phyloP scores from a whole-genome alignment of 495 filamentous ascomycete species.

The Penicillium mononematosum region DNA sequence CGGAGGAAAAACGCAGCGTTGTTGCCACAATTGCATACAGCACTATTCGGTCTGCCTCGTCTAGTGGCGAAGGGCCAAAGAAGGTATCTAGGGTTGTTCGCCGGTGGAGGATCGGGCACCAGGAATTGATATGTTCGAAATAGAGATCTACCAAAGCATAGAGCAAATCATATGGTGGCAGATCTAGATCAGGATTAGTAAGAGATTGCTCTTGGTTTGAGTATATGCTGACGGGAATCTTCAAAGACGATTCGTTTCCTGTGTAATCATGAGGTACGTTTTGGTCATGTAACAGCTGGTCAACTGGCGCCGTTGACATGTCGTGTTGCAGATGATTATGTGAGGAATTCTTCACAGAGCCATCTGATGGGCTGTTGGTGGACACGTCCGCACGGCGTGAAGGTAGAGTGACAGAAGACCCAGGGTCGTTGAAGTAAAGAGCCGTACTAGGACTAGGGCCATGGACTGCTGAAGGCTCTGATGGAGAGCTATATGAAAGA shows the following conservation, averaged over 20 bases:
- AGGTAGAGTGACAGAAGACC: conserved; percentile 26
- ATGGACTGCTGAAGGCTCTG: conserved; percentile 41
- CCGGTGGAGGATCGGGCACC: conserved; percentile 85
- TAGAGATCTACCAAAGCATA: conserved; percentile 82
- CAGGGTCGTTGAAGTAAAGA: conserved; percentile 41
- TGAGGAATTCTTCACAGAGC: conserved; percentile 32
- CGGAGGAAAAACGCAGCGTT: conserved; percentile 76
- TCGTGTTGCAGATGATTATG: conserved; percentile 26
- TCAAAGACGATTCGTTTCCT: conserved; percentile 48
- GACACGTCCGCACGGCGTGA: conserved; percentile 33
- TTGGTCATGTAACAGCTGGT: conserved; percentile 25
- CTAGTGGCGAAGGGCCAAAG: conserved; percentile 72
- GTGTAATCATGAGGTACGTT: conserved; percentile 36
- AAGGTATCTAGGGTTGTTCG: conserved; percentile 74
- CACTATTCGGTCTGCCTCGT: conserved; percentile 78
- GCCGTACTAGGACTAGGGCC: conserved; percentile 38
- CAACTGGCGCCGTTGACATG: conserved; percentile 18
- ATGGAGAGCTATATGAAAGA: conserved; percentile 44
- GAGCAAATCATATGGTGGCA: conserved; percentile 81
- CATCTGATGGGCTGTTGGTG: conserved; percentile 40
- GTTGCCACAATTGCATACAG: conserved; percentile 86
- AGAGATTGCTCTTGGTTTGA: conserved; percentile 45
- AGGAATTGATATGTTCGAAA: conserved; percentile 88
- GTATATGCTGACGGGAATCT: conserved; percentile 42
- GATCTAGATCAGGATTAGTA: conserved; percentile 64